phyloP scores from a whole-genome alignment of 192 early-diverging fungal genomes.

The Coemansia sp. region DNA sequence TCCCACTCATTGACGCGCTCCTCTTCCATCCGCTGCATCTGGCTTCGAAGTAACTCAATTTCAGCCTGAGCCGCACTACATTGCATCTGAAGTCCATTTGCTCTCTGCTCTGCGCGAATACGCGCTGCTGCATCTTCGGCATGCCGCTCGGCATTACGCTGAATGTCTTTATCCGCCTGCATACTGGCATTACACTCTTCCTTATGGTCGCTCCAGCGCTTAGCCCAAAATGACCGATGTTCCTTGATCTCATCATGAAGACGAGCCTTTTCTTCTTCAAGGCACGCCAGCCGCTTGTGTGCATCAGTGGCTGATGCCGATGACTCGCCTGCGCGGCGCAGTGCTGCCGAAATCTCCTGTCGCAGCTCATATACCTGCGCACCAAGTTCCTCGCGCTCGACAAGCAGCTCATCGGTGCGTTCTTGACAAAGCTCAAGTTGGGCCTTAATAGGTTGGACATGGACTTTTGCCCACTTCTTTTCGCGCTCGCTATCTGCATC shows the following conservation, averaged over 20 bases:
- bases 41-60: conserved; percentile 17
- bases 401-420: conserved; percentile 35
- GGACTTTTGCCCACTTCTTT: conserved; percentile 26
- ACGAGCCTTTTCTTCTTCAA: conserved; percentile 31
- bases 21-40: conserved; percentile 20
- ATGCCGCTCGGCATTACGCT: background rate
- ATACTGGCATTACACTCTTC: conserved; percentile 11
- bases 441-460: conserved; percentile 32
- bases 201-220: conserved; percentile 31
- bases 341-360: conserved; percentile 26
- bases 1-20: conserved; percentile 39
- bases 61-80: conserved; percentile 23
- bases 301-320: conserved; percentile 13
- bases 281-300: conserved; percentile 14
- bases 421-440: conserved; percentile 41
- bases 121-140: conserved; percentile 36
- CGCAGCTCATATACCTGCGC: conserved; percentile 24
- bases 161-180: background rate
- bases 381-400: conserved; percentile 37
- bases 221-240: conserved; percentile 36
- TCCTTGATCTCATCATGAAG: conserved; percentile 26
- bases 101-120: conserved; percentile 30
- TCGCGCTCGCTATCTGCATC: conserved; percentile 12
- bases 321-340: conserved; percentile 24
- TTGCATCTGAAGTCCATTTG: conserved; percentile 22